Base-by-base conservation (phyloP, 495 filamentous ascomycete species). In the Penicillium chermesinum region DNA sequence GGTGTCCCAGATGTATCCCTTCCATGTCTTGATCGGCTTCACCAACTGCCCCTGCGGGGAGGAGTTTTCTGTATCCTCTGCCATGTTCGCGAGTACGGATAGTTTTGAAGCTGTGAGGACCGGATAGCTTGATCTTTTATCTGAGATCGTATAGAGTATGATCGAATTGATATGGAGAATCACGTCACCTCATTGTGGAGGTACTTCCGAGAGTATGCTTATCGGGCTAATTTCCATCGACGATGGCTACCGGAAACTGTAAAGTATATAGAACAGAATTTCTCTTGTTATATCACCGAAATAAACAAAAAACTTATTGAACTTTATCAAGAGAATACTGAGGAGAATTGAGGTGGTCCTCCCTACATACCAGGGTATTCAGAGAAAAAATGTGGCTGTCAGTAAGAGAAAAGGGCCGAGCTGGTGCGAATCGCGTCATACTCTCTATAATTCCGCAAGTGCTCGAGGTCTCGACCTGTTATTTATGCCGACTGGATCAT, bases 1-100 rank as follows among this genome's bases (percentile, higher is more conserved):
- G 2, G 69, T 75, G 53, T 80, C 75, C 78, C 78, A 80, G 22
- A 80, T n/a, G 40, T 57, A 66, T 17, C 61, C 57, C 40, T 63
- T 62, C 64, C 64, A 67, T 19, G 60, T 49, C 8, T 41, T 52
- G 15, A 30, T 35, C 5, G 38, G 44, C 33, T 48, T 41, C 10
- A 22, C 38, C 7, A 48, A 7, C 22, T 32, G 14, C 22, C 34
- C 34, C 8, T 39, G 15, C 18, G 5, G 37, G 8, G 36, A 16
- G 6, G 13, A 8, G 16, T 48, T 36, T 9, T 48, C 45, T 32
- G 45, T 40, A 19, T 51, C 42, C 20, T 2, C 19, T 14, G 21
- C 38, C 22, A 48, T 48, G 35, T 32, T 48, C 8, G 7, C 20
- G 19, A 8, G 39, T 30, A 14, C 12, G 32, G 14, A 6, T 35